These are phyloP conservation scores for Volvox reticuliferus DNA, from an alignment of 139 green algal genomes.

Conservation along the genomic window DNA sequence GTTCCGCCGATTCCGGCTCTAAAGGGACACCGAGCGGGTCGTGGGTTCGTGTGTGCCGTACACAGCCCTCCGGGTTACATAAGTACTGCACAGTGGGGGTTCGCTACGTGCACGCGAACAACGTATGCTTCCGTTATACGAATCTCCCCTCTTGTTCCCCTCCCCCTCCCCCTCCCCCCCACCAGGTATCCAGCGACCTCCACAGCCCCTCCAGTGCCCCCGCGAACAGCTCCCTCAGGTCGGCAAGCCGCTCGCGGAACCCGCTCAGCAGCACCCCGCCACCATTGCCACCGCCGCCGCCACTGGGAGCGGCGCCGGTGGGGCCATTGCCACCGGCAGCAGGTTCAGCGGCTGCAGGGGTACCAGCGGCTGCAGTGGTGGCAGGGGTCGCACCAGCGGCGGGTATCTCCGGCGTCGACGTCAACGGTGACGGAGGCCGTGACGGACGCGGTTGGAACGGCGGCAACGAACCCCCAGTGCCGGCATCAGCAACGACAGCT, in stretches of 20 bases:
- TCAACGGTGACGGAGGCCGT: background rate
- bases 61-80: too few species aligned
- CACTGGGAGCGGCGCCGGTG: background rate
- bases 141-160: too few species aligned
- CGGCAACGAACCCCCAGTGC: background rate
- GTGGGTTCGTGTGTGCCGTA: too few species aligned
- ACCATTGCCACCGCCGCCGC: background rate
- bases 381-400: background rate
- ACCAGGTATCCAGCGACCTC: conserved; percentile 28
- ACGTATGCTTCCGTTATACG: too few species aligned
- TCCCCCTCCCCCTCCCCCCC: background rate
- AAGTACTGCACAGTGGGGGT: too few species aligned
- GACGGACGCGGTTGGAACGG: background rate
- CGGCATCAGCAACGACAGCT: background rate
- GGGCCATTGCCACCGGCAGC: background rate
- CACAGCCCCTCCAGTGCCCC: conserved; percentile 18
- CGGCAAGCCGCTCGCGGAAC: conserved; percentile 10
- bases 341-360: background rate
- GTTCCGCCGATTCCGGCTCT: too few species aligned
- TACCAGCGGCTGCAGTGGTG: background rate
- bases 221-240: conserved; percentile 10
- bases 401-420: background rate
- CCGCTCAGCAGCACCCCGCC: background rate
- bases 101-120: too few species aligned
- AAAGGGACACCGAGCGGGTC: too few species aligned